Evolutionary conservation across 2,329 filamentous ascomycete species (phyloP).

Genomic region (Capronia epimyces): DNA sequence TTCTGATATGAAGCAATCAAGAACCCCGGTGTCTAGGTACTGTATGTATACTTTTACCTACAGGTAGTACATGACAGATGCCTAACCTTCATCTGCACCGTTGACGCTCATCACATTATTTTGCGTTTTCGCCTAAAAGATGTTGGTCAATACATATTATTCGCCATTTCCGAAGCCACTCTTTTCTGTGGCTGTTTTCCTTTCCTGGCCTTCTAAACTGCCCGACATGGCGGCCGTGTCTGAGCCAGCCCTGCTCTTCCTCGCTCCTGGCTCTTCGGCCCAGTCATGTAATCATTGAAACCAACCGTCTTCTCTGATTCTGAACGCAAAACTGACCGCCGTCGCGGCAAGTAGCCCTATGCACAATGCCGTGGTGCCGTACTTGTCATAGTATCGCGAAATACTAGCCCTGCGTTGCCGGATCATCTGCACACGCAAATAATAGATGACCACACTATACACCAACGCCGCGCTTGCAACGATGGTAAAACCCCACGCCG

Average conservation of each 20-base stretch:
- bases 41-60: too few species aligned
- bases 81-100: too few species aligned
- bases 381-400: conserved; percentile 73
- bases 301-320: conserved; percentile 56
- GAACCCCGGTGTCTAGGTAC: too few species aligned
- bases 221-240: neutral
- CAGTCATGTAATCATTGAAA: conserved; percentile 4
- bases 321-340: conserved; percentile 71
- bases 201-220: too few species aligned
- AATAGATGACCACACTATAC: conserved; percentile 78
- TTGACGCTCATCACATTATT: too few species aligned
- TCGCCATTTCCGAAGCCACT: too few species aligned
- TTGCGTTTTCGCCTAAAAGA: too few species aligned
- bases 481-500: conserved; percentile 73
- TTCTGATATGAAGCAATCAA: too few species aligned
- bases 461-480: conserved; percentile 71
- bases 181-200: too few species aligned
- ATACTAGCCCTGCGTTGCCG: conserved; percentile 74
- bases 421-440: conserved; percentile 84
- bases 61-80: too few species aligned
- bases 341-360: conserved; percentile 67
- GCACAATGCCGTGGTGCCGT: conserved; percentile 76
- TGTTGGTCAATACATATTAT: too few species aligned
- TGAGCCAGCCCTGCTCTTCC: neutral
- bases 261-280: neutral